These are phyloP conservation scores for Monosporascus sp. DNA, from an alignment of 2,329 filamentous ascomycete species.

Conservation along the genomic window DNA sequence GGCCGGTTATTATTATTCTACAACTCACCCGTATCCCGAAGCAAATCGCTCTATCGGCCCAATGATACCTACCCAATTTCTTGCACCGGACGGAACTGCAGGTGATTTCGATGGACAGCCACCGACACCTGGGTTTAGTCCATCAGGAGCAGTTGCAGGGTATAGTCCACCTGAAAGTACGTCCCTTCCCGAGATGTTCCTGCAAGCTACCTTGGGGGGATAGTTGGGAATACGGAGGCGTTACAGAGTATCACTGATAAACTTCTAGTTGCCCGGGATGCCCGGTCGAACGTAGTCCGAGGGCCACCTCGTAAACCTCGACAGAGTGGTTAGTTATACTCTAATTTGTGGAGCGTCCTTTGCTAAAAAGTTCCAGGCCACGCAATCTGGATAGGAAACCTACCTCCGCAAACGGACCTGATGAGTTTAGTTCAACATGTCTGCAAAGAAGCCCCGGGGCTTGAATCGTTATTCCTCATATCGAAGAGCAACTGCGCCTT, in stretches of 20 bases:
- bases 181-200: slow-evolving; percentile 2
- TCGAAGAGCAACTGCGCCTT: slow-evolving; percentile 97
- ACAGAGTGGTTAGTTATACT: slow-evolving; percentile 50
- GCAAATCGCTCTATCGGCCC: slow-evolving; percentile 28
- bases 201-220: not conserved
- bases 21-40: slow-evolving; percentile 30
- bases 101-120: slow-evolving; percentile 13
- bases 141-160: slow-evolving; percentile 6
- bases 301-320: slow-evolving; percentile 53
- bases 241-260: slow-evolving; percentile 1
- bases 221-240: not conserved
- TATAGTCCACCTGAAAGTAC: slow-evolving; percentile 22
- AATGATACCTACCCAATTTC: slow-evolving; percentile 30
- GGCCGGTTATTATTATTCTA: slow-evolving; percentile 40
- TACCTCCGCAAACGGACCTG: slow-evolving; percentile 77
- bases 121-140: slow-evolving; percentile 15
- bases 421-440: slow-evolving; percentile 88
- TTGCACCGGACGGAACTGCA: slow-evolving; percentile 21
- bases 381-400: slow-evolving; percentile 92
- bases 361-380: slow-evolving; percentile 50
- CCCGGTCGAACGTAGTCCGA: slow-evolving; percentile 39
- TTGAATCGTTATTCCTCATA: slow-evolving; percentile 89
- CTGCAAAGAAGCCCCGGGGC: slow-evolving; percentile 68
- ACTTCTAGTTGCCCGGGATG: slow-evolving; percentile 24
- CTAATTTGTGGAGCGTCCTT: slow-evolving; percentile 8